Evolutionary conservation across 1,284 basidiomycete species (phyloP), one percentile per base, ranked within the genome.

Genomic region (Gomphus bonarii): DNA sequence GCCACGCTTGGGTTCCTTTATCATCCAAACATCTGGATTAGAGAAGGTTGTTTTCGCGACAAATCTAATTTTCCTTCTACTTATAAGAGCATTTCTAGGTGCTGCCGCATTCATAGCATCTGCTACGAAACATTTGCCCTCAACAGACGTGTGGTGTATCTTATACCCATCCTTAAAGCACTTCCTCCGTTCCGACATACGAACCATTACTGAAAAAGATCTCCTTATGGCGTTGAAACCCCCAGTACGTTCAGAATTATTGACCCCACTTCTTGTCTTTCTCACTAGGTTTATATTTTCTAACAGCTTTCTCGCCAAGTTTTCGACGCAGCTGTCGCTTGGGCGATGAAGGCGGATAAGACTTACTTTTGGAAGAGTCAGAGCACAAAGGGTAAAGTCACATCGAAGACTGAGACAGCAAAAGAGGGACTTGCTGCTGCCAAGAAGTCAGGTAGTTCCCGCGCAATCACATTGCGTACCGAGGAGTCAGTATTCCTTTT

Each of bases 11-110:
- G 91, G 0, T 95, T 98, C 66, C 72, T 99, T 42, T 95, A 91
- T 64, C 97, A 99, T 69, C 95, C 97, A 0, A 95, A 97, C 69
- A 72, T 83, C n/a, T 98, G 95, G 95, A 90, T 99, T 65, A 77
- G 92, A 59, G 91, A 97, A 76, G 89, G 93, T 56, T 60, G 72
- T 59, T 54, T 56, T 4, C 35, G 22, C 59, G 40, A 42, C 44
- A 11, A 43, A 56, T 31, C 49, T 38, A 8, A 14, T n/a, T 52
- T 28, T 31, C 3, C 25, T 43, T 22, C 20, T 48, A 9, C 51
- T 14, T 33, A 30, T 50, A 40, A 28, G 43, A 30, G 9, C 20
- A 3, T 51, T 36, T 42, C 59, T 11, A 94, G 92, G 88, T 22
- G 82, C 93, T 3, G 85, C 85, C 6, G 85, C 89, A 0, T 91